Conservation (phyloP, 441 rosid genomes). For the Monsonia emarginata region DNA sequence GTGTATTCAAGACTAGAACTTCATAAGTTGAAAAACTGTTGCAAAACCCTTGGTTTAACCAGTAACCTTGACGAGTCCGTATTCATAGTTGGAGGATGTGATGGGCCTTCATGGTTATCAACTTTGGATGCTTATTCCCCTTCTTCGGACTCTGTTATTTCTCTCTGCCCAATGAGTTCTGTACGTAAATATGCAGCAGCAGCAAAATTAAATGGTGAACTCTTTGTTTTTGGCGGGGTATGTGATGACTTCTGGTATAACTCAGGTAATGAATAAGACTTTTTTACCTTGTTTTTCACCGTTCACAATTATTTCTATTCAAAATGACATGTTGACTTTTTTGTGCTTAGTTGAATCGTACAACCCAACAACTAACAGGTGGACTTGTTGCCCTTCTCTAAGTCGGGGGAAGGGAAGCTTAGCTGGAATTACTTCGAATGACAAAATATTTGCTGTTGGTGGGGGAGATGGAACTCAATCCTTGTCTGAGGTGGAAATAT, state of each 20-base stretch:
- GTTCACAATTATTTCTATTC: background rate
- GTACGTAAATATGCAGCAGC: slow-evolving; percentile 16
- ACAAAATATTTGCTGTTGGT: slow-evolving; percentile 23
- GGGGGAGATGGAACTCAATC: slow-evolving; percentile 21
- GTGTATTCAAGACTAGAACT: slow-evolving; percentile 32
- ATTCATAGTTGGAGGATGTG: slow-evolving; percentile 25
- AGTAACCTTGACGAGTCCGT: slow-evolving; percentile 13
- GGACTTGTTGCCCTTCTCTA: slow-evolving; percentile 21
- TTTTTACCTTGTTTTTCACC: background rate
- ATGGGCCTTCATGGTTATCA: slow-evolving; percentile 23
- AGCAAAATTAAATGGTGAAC: slow-evolving; percentile 17
- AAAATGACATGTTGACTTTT: background rate
- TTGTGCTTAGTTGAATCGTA: slow-evolving; percentile 24
- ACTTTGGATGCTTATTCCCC: slow-evolving; percentile 18
- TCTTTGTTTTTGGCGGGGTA: slow-evolving; percentile 25
- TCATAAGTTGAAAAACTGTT: slow-evolving; percentile 23
- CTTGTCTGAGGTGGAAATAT: slow-evolving; percentile 24
- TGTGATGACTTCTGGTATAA: slow-evolving; percentile 21
- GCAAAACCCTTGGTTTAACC: background rate
- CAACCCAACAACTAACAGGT: slow-evolving; percentile 11
- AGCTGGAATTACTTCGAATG: slow-evolving; percentile 17
- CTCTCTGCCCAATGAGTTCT: slow-evolving; percentile 16
- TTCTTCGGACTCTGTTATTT: slow-evolving; percentile 8
- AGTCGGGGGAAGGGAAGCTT: slow-evolving; percentile 21
- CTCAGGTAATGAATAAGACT: slow-evolving; percentile 17